Evolutionary conservation across 768 basidiomycete species (phyloP).

Genomic region (Cystobasidium ongulense): DNA sequence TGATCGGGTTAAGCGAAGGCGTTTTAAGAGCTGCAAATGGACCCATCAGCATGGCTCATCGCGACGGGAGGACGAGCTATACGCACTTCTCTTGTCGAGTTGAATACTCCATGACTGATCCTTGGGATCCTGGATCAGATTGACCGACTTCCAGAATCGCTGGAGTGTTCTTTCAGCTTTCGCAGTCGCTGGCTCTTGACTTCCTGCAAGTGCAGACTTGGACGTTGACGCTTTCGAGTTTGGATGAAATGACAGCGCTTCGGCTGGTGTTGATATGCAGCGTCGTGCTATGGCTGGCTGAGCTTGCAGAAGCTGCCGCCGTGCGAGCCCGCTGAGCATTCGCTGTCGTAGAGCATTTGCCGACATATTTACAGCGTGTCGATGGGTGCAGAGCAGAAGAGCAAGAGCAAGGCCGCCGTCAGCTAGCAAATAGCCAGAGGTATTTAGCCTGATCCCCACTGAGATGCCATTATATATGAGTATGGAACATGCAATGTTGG

Average conservation of each 20-base stretch:
- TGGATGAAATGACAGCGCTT: conserved; percentile 24
- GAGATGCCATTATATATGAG: too few species aligned
- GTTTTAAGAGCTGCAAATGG: conserved; percentile 61
- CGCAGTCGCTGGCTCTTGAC: neutral
- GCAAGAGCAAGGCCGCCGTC: too few species aligned
- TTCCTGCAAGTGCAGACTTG: neutral
- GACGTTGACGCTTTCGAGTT: conserved; percentile 3
- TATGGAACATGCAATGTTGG: too few species aligned
- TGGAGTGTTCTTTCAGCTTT: conserved; percentile 70
- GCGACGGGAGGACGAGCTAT: neutral
- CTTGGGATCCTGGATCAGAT: conserved; percentile 54
- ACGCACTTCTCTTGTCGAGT: conserved; percentile 38
- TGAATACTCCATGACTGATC: conserved; percentile 42
- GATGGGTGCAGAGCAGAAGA: conserved; percentile 1
- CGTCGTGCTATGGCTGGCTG: neutral
- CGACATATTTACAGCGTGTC: neutral
- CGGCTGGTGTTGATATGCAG: conserved; percentile 16
- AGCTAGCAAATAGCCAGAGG: too few species aligned
- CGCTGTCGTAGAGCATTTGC: neutral
- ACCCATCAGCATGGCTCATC: neutral
- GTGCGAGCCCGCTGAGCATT: neutral
- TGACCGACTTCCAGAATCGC: conserved; percentile 92
- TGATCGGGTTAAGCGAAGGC: conserved; percentile 66
- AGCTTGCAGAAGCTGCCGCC: neutral
- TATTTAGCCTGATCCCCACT: too few species aligned